phyloP scores from a whole-genome alignment of 257 asterid species.

The Anisodus acutangulus region DNA sequence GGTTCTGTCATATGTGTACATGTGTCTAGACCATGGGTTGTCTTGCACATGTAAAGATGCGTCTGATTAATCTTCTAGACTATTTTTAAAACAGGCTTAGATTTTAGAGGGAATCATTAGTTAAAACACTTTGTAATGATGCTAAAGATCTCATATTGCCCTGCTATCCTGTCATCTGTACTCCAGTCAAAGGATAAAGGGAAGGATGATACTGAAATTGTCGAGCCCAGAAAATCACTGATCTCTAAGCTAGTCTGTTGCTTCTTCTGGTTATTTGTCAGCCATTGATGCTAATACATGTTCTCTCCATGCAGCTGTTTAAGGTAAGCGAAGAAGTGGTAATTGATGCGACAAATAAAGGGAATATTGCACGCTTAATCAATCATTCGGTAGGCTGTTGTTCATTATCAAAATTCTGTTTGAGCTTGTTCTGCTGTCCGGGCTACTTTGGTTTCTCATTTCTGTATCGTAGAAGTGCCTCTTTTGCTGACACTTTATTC shows the following conservation, averaged over 20 bases:
- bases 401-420: conserved; percentile 14
- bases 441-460: conserved; percentile 6
- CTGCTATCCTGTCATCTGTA: background rate
- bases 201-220: background rate
- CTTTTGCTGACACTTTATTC: background rate
- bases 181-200: background rate
- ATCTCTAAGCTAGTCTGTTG: conserved; percentile 7
- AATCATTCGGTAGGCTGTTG: conserved; percentile 81
- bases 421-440: conserved; percentile 9
- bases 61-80: background rate
- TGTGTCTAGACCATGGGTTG: background rate
- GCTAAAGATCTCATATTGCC: background rate
- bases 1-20: background rate
- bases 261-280: background rate
- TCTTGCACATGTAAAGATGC: background rate
- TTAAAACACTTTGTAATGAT: background rate
- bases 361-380: conserved; percentile 96
- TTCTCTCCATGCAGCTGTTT: conserved; percentile 70
- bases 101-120: background rate
- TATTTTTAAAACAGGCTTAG: conserved; percentile 4
- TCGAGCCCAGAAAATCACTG: background rate
- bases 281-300: background rate
- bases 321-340: conserved; percentile 92
- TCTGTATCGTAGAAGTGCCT: background rate
- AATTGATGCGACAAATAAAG: conserved; percentile 87